A percentile compares a stretch with the other conserved stretches of the same genome.
Evolutionary conservation across 2,329 filamentous ascomycete species (phyloP).

Genomic region (Chlorencoelia australis): DNA sequence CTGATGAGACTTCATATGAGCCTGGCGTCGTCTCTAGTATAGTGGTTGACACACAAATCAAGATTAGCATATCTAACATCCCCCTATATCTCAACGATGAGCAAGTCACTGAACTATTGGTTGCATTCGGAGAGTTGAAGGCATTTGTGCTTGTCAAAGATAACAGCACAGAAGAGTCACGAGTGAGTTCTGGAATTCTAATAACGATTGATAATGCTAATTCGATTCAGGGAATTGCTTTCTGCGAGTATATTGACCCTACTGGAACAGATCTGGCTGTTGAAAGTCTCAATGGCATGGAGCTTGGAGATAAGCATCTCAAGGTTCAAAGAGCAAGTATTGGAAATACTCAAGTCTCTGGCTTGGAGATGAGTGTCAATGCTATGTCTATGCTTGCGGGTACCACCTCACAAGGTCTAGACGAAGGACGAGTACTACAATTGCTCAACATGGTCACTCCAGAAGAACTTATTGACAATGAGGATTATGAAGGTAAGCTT

Average conservation of each 20-base stretch:
- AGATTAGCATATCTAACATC: constrained; percentile 87
- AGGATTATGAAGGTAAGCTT: constrained; percentile 81
- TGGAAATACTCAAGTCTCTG: constrained; percentile 83
- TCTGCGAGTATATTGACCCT: constrained; percentile 86
- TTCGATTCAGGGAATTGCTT: constrained; percentile 68
- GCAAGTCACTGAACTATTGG: constrained; percentile 81
- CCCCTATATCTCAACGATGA: constrained; percentile 82
- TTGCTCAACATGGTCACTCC: constrained; percentile 97
- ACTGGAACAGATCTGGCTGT: constrained; percentile 72
- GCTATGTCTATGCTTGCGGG: constrained; percentile 97
- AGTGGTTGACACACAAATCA: constrained; percentile 88
- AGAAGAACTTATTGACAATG: constrained; percentile 85
- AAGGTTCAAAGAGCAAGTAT: constrained; percentile 85
- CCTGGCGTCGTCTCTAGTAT: constrained; percentile 67
- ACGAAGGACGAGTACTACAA: constrained; percentile 77
- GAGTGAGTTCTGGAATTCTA: constrained; percentile 47
- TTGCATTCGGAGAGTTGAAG: constrained; percentile 86
- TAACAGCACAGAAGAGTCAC: constrained; percentile 70
- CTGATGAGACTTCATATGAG: constrained; percentile 63
- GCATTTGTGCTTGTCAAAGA: constrained; percentile 89
- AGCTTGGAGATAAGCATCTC: constrained; percentile 76
- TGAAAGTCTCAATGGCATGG: constrained; percentile 86
- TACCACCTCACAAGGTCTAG: constrained; percentile 68
- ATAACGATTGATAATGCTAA: constrained; percentile 23
- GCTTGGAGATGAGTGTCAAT: constrained; percentile 90